Base-by-base conservation (phyloP, 2,329 filamentous ascomycete species). In the Fusarium begoniae region DNA sequence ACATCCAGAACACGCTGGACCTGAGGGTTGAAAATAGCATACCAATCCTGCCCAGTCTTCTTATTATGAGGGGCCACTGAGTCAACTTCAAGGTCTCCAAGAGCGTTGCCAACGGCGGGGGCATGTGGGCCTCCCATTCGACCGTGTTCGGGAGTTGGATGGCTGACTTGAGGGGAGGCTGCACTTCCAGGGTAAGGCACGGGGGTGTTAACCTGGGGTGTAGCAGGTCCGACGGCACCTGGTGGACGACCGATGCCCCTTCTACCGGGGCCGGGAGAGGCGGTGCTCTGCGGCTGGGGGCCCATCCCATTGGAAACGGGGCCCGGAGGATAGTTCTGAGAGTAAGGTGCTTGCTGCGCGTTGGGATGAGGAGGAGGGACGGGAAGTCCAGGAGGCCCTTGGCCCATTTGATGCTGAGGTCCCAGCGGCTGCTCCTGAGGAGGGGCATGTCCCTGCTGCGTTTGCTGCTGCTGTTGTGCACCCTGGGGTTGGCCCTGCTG, bases 1-100 rank as follows among this genome's bases (percentile, higher is more conserved):
- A 99, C 95, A 80, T 99, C 96, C 58, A 99, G 87, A 58, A 95
- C 91, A 67, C 96, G 94, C 72, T 94, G 94, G 43, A 98, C 93
- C 66, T 92, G 90, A 50, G 96, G 95, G 84, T 99, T 98, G 88
- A 98, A 99, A 74, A 98, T 94, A 50, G 94, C 96, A 81, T 97
- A 97, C 96, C 96, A 99, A 81, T 98, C 96, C 50, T 90, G 87
- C 37, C 94, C 93, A 65, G 94, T 93, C 81, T 96, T 95, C 88
- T 98, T 98, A 73, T 95, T 90, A 77, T 95, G 92, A 4, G 93
- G 90, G 37, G 95, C 94, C 45, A 98, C 88, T 70, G 94, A 90
- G 70, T 98, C 95, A 12, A 93, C 90, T 77, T 98, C 94, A 69
- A 98, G 89, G 75, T 98, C 96, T 58, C 94, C 94, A 35, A 98